A percentile compares a stretch with the other conserved stretches of the same genome.
Conservation (phyloP, 2,329 filamentous ascomycete species). For the Gliomastix tumulicola region DNA sequence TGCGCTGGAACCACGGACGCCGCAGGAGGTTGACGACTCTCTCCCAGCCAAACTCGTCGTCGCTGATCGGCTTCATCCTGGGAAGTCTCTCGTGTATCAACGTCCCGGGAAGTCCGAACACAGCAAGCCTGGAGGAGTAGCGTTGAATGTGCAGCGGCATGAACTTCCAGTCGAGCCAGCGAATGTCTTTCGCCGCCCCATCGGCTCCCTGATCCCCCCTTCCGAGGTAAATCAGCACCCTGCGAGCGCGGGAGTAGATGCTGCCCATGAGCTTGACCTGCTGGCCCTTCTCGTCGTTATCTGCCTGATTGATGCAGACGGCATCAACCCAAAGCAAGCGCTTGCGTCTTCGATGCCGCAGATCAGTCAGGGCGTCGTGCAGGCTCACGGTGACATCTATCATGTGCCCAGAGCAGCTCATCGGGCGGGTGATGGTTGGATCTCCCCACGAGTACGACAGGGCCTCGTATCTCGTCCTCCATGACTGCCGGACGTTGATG, state of each 20-base stretch:
- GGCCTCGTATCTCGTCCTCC: not conserved
- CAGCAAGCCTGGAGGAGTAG: not conserved
- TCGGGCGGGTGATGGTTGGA: not conserved
- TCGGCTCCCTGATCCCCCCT: not conserved
- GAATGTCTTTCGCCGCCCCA: not conserved
- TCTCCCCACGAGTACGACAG: slow-evolving; percentile 2
- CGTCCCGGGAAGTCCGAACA: not conserved
- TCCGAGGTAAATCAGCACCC: slow-evolving; percentile 1
- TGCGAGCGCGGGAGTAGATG: not conserved
- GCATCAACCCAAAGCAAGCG: slow-evolving; percentile 1
- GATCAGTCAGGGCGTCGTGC: not conserved
- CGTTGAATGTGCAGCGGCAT: not conserved
- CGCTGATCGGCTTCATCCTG: not conserved
- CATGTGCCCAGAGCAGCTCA: not conserved
- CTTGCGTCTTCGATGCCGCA: not conserved
- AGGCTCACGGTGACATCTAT: not conserved
- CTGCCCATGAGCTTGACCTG: slow-evolving; percentile 2
- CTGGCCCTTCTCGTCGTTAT: slow-evolving; percentile 3
- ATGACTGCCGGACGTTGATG: not conserved
- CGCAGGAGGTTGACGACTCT: not conserved
- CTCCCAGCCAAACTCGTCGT: not conserved
- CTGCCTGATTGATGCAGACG: slow-evolving; percentile 6
- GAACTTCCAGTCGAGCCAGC: not conserved
- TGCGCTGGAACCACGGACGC: slow-evolving; percentile 2
- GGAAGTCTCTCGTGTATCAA: too few relatives aligned